Percentiles rank a stretch among this genome's conserved stretches.
These are phyloP conservation scores for Miscanthus lutarioriparius DNA, from an alignment of 176 grass and related monocot species.

Conservation along the genomic window DNA sequence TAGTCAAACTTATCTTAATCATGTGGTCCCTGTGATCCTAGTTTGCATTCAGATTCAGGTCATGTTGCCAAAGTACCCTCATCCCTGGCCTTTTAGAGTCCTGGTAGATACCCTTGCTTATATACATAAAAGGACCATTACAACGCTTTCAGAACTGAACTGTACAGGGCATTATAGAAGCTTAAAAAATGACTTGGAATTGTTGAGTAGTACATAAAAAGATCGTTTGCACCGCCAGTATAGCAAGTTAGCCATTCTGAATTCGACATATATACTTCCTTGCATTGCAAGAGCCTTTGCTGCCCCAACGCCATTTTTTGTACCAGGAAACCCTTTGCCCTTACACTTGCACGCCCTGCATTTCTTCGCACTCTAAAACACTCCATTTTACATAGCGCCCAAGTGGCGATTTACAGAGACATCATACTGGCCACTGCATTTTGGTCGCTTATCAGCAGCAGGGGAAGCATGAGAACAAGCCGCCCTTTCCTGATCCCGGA, in stretches of 20 bases:
- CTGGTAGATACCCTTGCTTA: background rate
- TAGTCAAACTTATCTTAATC: background rate
- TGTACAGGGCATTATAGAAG: background rate
- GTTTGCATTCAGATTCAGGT: background rate
- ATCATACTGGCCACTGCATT: background rate
- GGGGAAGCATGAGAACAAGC: conserved; percentile 48
- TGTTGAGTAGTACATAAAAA: background rate
- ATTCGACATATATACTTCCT: background rate
- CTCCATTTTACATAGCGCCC: background rate
- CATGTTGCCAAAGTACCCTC: background rate
- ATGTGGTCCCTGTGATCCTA: background rate
- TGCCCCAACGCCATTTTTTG: background rate
- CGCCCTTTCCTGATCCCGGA: conserved; percentile 20
- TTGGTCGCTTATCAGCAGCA: conserved; percentile 34
- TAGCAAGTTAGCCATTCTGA: background rate
- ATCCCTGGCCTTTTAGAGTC: background rate
- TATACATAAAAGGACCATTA: background rate
- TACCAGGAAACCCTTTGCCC: background rate
- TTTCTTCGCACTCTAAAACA: background rate
- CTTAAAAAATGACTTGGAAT: background rate
- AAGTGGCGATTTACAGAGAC: background rate
- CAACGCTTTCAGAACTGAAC: background rate
- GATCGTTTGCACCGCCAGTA: conserved; percentile 8
- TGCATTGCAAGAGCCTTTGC: background rate
- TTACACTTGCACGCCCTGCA: background rate